These are phyloP conservation scores for Exophiala viscosa DNA, from an alignment of 2,329 filamentous ascomycete genomes.

Conservation along the genomic window DNA sequence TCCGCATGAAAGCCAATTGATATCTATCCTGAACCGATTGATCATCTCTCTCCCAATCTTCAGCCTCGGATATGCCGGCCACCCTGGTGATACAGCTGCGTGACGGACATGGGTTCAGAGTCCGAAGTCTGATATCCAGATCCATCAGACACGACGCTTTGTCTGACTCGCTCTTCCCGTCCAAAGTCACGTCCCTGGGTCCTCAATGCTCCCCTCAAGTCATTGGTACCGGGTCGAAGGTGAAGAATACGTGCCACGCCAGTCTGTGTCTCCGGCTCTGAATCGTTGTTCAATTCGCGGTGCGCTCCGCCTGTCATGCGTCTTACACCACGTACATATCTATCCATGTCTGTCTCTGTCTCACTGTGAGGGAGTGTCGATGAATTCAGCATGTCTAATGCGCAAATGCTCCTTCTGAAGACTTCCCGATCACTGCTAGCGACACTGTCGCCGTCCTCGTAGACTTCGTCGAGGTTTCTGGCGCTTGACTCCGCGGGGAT, in stretches of 20 bases:
- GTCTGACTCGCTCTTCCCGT: constrained; percentile 6
- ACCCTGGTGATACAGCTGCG: constrained; percentile 21
- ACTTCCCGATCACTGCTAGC: constrained; percentile 25
- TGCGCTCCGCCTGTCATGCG: background rate
- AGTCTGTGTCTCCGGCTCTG: background rate
- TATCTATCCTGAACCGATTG: too few relatives aligned
- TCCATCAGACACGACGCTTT: constrained; percentile 16
- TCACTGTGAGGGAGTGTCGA: constrained; percentile 10
- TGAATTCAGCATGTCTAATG: constrained; percentile 20
- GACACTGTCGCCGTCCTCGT: constrained; percentile 15
- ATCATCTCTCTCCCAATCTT: background rate
- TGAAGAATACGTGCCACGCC: constrained; percentile 13
- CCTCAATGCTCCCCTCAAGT: constrained; percentile 12
- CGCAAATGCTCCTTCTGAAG: constrained; percentile 21
- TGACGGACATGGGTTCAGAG: constrained; percentile 21
- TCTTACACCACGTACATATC: constrained; percentile 3
- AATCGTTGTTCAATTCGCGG: background rate
- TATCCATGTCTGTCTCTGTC: constrained; percentile 12
- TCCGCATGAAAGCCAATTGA: too few relatives aligned
- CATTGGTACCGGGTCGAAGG: constrained; percentile 8
- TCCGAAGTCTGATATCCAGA: constrained; percentile 20
- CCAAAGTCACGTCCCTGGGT: background rate
- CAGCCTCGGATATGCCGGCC: constrained; percentile 16
- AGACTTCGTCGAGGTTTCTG: background rate
- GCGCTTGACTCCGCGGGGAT: constrained; percentile 3